Percentiles rank a stretch among this genome's conserved stretches.
These are phyloP conservation scores for Jamesozyma spencerorum DNA, from an alignment of 805 yeast species.

Conservation along the genomic window DNA sequence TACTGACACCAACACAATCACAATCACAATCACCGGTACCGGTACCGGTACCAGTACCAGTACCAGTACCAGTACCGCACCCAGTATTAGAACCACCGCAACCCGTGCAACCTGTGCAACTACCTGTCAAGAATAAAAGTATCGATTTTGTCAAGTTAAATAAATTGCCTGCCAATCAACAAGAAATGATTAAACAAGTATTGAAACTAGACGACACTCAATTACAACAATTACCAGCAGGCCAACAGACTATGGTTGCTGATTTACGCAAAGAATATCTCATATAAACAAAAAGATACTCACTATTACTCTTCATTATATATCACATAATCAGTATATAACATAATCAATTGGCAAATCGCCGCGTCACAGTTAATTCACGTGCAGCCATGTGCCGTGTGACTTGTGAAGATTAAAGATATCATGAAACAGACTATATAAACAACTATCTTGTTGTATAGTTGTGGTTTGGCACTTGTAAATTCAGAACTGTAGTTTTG, in stretches of 20 bases:
- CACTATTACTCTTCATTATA: too few relatives aligned
- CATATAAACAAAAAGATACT: conserved; percentile 8
- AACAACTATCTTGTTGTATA: too few relatives aligned
- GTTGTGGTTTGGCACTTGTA: too few relatives aligned
- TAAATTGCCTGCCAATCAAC: conserved; percentile 47
- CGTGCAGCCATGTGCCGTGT: too few relatives aligned
- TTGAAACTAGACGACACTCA: conserved; percentile 38
- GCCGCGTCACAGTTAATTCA: too few relatives aligned
- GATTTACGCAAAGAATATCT: conserved; percentile 48
- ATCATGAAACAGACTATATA: too few relatives aligned
- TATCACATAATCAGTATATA: too few relatives aligned
- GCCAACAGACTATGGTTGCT: conserved; percentile 44
- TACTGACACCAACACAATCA: neutral
- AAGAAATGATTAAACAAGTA: conserved; percentile 44
- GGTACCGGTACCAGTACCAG: conserved; percentile 7
- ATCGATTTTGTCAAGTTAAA: conserved; percentile 40
- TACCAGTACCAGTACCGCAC: conserved; percentile 4
- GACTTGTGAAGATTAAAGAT: too few relatives aligned
- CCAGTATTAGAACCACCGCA: neutral
- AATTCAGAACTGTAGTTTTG: too few relatives aligned
- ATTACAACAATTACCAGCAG: conserved; percentile 34
- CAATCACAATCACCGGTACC: conserved; percentile 1
- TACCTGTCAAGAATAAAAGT: conserved; percentile 14
- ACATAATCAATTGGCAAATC: too few relatives aligned
- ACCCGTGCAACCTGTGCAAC: conserved; percentile 3